Evolutionary conservation across 1,139 yeast species (phyloP), one percentile per base, ranked within the genome.

Genomic region (Candida albicans): DNA sequence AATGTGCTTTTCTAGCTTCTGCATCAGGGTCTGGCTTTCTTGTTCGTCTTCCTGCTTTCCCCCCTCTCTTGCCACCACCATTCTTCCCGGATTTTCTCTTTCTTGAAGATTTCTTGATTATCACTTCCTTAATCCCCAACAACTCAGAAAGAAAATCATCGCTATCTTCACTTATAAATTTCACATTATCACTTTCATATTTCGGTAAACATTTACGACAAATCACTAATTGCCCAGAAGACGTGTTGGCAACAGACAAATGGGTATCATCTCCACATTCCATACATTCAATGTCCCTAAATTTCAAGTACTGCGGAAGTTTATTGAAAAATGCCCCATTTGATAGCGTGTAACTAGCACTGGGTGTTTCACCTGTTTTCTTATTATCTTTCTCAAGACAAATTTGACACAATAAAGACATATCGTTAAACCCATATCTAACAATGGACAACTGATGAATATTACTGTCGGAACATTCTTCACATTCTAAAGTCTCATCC

Each of bases 321-420:
- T 70, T 77, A 46, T 62, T 62, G 53, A 82, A 68, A 15, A 81
- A 62, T 0, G 84, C 75, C 2, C 85, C 86, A 53, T 81, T 81
- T 3, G 75, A 64, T 8, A 79, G 57, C 3, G 80, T 65, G 49
- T 80, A 79, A 45, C 70, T 75, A 1, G 81, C 77, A 1, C 77
- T 67, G 0, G 82, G 75, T 39, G 65, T 67, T 33, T 73, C 78
- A 7, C 41, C 45, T 12, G 42, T 43, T 22, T 46, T 41, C 29
- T 39, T 39, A 14, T 33, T 43, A 40, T 69, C 75, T 46, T 73
- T 75, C n/a, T 54, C 57, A 4, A 70, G 60, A 56, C 87, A 82
- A 8, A 48, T 41, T 31, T 65, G 65, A 56, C 87, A 82, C 25
- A 79, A 55, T 47, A 80, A 59, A 0, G 73, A 60, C 74, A 81